These are phyloP conservation scores for Porodaedalea pini DNA, from an alignment of 1,284 basidiomycete genomes.

Conservation along the genomic window DNA sequence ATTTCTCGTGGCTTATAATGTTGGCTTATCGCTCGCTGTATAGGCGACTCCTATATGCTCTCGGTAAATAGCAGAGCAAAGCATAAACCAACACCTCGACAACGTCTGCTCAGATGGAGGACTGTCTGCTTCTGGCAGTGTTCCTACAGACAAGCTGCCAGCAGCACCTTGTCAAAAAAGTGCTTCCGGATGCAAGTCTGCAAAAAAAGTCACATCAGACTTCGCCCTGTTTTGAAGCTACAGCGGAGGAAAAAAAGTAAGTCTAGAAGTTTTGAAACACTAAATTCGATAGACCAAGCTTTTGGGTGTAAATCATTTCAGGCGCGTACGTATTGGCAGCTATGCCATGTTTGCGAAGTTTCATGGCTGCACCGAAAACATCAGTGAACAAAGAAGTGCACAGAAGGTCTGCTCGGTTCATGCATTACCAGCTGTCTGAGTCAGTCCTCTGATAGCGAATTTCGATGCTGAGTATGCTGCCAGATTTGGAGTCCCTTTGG, in stretches of 20 bases:
- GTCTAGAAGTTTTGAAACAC: too few relatives aligned
- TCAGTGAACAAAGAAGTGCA: background rate
- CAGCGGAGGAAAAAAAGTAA: too few relatives aligned
- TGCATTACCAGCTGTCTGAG: conserved; percentile 14
- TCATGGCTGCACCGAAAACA: conserved; percentile 11
- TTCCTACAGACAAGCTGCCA: conserved; percentile 20
- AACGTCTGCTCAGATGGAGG: conserved; percentile 36
- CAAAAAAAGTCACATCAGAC: background rate
- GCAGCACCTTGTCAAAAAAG: conserved; percentile 18
- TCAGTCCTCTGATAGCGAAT: conserved; percentile 14
- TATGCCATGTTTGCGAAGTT: conserved; percentile 22
- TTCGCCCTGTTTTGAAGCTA: too few relatives aligned
- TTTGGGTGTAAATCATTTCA: too few relatives aligned
- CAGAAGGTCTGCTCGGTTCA: too few relatives aligned
- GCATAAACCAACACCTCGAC: conserved; percentile 50
- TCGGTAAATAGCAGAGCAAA: conserved; percentile 35
- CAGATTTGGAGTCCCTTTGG: background rate
- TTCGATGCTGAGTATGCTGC: conserved; percentile 16
- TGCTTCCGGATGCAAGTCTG: background rate
- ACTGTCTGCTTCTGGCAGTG: conserved; percentile 12
- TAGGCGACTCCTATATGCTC: conserved; percentile 44
- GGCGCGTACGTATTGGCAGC: conserved; percentile 19
- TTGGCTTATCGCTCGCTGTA: background rate
- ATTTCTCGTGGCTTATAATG: background rate
- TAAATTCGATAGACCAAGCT: too few relatives aligned